Evolutionary conservation across 352 stramenopile genomes (phyloP), one percentile per base, ranked within the genome.

Genomic region (Phytophthora colocasiae): DNA sequence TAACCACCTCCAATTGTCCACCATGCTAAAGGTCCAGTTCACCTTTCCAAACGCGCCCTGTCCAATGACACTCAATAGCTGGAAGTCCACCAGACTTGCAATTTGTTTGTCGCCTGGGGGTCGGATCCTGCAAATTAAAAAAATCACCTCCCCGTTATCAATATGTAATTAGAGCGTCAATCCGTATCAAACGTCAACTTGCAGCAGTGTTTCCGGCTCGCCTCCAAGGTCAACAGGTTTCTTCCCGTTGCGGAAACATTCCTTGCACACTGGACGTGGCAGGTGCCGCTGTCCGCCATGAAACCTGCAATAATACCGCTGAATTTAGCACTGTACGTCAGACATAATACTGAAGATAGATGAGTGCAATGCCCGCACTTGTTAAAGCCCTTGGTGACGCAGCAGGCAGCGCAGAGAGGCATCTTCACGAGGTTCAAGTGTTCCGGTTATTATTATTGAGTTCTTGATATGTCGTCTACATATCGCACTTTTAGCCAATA

Each of bases 21-120:
- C 2, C 32, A 2, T 3, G 38, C 44, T 9, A 11, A n/a, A 3
- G 0, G 15, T 5, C 2, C 22, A 3, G 2, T 38, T 53, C 14
- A 85, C 81, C 74, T 87, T 89, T 36, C 83, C 85, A 41, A 93
- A 93, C n/a, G 85, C 81, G 17, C 85, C 85, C 61, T 93, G 85
- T 5, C 85, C 85, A 44, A 99, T 98, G n/a, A 99, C 95, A 53
- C 92, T 98, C 17, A 99, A 80, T 27, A 99, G 72, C 61, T 98
- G 81, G 77, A 99, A 99, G 77, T 99, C 97, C 26, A 96, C 91
- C 11, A 98, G 82, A 17, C 71, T 83, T 24, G 88, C 77, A 5
- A 67, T 66, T 54, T 86, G 86, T 63, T 81, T 78, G 24, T 71
- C 50, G 11, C 47, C 64, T 12, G 41, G 56, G 14, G 48, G 43